Conservation (phyloP, 768 basidiomycete genomes). For the Lepiota subincarnata region DNA sequence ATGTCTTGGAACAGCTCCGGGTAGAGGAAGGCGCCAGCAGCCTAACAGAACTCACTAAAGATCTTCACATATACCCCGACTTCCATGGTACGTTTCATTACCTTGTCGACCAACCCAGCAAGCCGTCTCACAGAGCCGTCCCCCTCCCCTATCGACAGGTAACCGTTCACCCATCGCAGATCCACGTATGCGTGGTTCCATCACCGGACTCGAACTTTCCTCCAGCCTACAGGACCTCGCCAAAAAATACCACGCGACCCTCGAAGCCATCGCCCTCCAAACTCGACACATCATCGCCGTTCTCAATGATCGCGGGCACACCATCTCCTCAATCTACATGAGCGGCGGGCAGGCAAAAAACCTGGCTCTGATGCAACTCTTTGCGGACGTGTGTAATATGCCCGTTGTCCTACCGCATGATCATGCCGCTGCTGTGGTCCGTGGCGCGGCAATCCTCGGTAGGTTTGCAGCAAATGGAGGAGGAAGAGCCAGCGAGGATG, state of each 20-base stretch:
- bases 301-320: conserved; percentile 82
- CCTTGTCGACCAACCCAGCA: not conserved
- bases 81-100: conserved; percentile 61
- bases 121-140: not conserved
- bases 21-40: conserved; percentile 50
- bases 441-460: conserved; percentile 92
- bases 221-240: conserved; percentile 73
- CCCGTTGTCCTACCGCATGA: conserved; percentile 80
- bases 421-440: conserved; percentile 77
- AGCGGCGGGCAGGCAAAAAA: conserved; percentile 94
- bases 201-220: conserved; percentile 74
- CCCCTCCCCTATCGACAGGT: conserved; percentile 45
- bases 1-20: conserved; percentile 65
- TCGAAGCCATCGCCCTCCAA: conserved; percentile 92
- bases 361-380: conserved; percentile 77
- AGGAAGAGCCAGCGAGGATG: conserved; percentile 24
- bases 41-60: conserved; percentile 82
- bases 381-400: conserved; percentile 81
- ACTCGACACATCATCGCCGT: conserved; percentile 91
- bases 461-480: conserved; percentile 69
- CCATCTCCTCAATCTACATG: conserved; percentile 83
- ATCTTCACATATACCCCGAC: conserved; percentile 94
- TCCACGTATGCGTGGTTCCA: conserved; percentile 89
- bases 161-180: conserved; percentile 97
- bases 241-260: conserved; percentile 83